Conservation (phyloP, 176 grass and related monocot species). For the Triticum turgidum region DNA sequence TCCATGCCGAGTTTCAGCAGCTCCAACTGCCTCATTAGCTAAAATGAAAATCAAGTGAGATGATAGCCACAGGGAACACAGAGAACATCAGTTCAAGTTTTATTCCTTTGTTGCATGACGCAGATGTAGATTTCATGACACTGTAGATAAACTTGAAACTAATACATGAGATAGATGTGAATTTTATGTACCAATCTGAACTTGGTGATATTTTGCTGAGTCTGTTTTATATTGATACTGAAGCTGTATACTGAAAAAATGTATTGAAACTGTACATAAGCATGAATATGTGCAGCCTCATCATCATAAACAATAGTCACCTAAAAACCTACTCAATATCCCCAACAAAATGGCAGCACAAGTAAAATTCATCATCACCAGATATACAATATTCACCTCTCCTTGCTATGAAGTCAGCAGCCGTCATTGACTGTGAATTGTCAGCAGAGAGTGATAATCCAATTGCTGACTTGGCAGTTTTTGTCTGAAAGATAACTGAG, state of each 20-base stretch:
- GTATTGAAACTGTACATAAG: conserved; percentile 5
- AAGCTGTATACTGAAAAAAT: neutral
- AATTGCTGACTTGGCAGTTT: conserved; percentile 74
- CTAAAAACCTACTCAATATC: conserved; percentile 5
- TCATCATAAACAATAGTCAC: neutral
- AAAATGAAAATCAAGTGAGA: conserved; percentile 45
- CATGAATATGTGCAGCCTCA: conserved; percentile 5
- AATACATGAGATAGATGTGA: conserved; percentile 6
- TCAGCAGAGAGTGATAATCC: conserved; percentile 71
- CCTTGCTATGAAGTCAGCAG: conserved; percentile 79
- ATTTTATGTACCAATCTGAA: conserved; percentile 18
- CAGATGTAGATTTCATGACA: neutral
- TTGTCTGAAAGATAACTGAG: conserved; percentile 56
- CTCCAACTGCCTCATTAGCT: conserved; percentile 97
- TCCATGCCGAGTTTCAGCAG: conserved; percentile 87
- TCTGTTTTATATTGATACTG: conserved; percentile 16
- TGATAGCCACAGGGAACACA: conserved; percentile 15
- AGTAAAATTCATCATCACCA: neutral
- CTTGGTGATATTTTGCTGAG: neutral
- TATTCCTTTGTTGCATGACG: neutral
- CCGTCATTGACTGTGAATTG: conserved; percentile 81
- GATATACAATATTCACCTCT: conserved; percentile 57
- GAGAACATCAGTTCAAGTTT: conserved; percentile 3
- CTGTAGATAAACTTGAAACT: conserved; percentile 7
- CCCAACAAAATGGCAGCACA: neutral